Evolutionary conservation across 148 eudicot genomes (phyloP), one percentile per base, ranked within the genome.

Genomic region (Suaeda aralocaspica): DNA sequence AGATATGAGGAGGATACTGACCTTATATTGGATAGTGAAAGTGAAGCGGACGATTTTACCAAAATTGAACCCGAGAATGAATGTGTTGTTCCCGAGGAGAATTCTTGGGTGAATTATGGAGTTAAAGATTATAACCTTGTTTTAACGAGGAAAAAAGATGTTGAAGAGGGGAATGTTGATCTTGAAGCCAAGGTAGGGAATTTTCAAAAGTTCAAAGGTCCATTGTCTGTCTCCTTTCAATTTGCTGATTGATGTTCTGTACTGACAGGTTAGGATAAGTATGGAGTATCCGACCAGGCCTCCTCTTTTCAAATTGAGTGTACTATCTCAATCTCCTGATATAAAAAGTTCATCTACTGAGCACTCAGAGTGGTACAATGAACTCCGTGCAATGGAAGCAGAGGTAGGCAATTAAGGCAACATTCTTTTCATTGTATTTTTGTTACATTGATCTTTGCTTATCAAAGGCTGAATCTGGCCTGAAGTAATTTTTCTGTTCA

Each of bases 241-340:
- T 33, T 29, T 76, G 42, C 68, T 81, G 75, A 68, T 67, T n/a
- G 50, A 61, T 59, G 61, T 28, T 72, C 25, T 79, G 49, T 68
- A 58, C 74, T 78, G 77, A 60, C 90, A 94, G 97, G 73, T 91
- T 15, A 83, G 81, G 76, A 82, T 94, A 56, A 91, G 88, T 83
- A 71, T 70, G 86, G 99, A 94, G 78, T 94, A 94, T 78, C 97
- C 99, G 69, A 82, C 89, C 13, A 87, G 97, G 85, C 96, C 97
- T 70, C 99, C 97, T 66, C 73, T 80, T 69, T 91, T 91, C 75
- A 33, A 66, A 21, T 55, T 94, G 69, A 81, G 64, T 53, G 71
- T 91, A 19, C 73, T 36, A 44, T 48, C 68, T 70, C 78, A 74
- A 56, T 75, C 71, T 18, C 66, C 73, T 68, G 85, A 72, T 74